These are phyloP conservation scores for Tripterygium wilfordii DNA, from an alignment of 177 flowering plant species.

Conservation along the genomic window DNA sequence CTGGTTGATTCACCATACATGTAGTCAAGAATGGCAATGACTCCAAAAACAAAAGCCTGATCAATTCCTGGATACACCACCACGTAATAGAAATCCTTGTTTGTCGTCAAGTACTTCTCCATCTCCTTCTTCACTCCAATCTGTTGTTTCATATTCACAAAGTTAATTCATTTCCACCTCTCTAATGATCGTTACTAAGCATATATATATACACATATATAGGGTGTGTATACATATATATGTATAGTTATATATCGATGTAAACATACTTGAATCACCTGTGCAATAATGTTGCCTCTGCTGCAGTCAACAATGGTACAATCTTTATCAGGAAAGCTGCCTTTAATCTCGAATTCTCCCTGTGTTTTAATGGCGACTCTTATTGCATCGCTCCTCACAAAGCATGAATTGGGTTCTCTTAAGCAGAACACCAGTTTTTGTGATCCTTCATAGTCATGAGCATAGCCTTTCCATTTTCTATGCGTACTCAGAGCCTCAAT, in stretches of 20 bases:
- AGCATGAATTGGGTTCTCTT: conserved; percentile 49
- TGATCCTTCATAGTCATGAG: conserved; percentile 42
- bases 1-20: conserved; percentile 64
- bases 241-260: neutral
- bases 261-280: conserved; percentile 30
- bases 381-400: conserved; percentile 25
- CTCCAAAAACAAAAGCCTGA: conserved; percentile 82
- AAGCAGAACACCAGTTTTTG: conserved; percentile 54
- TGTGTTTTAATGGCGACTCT: conserved; percentile 28
- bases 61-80: conserved; percentile 62
- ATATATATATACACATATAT: no score
- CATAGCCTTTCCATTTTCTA: conserved; percentile 67
- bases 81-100: conserved; percentile 73
- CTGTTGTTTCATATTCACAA: conserved; percentile 22
- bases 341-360: conserved; percentile 60
- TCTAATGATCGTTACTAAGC: no score
- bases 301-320: conserved; percentile 55
- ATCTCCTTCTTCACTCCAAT: conserved; percentile 40
- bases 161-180: no score
- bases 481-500: conserved; percentile 58
- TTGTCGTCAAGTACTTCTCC: conserved; percentile 22
- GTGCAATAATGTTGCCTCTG: conserved; percentile 48
- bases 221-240: neutral
- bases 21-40: conserved; percentile 80
- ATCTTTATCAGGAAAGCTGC: conserved; percentile 53